Base-by-base conservation (phyloP, 2,329 filamentous ascomycete species). In the Diplodia corticola region DNA sequence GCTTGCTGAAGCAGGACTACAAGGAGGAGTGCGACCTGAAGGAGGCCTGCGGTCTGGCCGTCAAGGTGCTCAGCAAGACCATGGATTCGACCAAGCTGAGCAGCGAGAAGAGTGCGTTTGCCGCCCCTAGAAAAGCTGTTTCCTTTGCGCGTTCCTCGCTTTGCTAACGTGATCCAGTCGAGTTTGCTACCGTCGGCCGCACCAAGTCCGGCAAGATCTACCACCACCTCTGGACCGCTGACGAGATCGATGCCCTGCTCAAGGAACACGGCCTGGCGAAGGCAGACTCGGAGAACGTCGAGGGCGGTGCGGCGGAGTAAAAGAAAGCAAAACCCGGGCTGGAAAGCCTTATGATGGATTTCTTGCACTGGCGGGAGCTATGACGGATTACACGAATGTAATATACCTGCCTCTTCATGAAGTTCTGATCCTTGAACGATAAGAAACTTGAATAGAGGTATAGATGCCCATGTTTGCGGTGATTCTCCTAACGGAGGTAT, bases 1-100 rank as follows among this genome's bases (percentile, higher is more conserved):
- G 93, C 81, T 81, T 99, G 80, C 81, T 99, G 79, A 99, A 99
- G 87, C 95, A 99, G 80, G 95, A 99, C 80, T 99, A 99, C 84
- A 97, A 98, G 85, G 95, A 99, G 82, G 93, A 98, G 73, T 98
- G 93, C 80, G 90, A 92, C 71, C 80, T 99, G 76, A 92, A 97
- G 83, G 95, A 99, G 83, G 95, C 96, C 4, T 99, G 95, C 78
- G 93, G 91, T 64, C 90, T 97, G 85, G 95, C 95, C 12, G 95
- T 99, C 78, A 99, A 99, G 86, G 95, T 99, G 69, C 82, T 99
- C 71, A 98, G 95, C 86, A 99, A 99, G 89, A 99, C 95, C 5
- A 99, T 99, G 96, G 95, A 99, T 80, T 97, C 93, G 65, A 98
- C 94, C 64, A 99, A 97, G 85, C 82, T 99, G 77, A 97, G 93